Conservation (phyloP, 2,329 filamentous ascomycete species). For the Colletotrichum sp. region DNA sequence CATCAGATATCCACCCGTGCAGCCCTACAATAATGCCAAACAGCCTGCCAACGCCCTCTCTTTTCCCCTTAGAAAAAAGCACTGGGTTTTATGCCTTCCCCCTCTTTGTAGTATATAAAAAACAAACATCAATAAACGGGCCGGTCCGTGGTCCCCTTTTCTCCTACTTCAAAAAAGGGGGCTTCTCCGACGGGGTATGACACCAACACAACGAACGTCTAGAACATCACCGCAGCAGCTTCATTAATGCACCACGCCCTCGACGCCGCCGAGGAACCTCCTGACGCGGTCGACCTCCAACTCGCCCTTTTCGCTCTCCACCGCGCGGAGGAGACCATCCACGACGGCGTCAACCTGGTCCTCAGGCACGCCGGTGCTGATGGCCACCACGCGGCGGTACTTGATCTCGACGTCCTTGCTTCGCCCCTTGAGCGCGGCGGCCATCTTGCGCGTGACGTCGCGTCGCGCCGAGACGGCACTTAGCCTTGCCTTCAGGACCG, state of each 20-base stretch:
- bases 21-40: background rate
- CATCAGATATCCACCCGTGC: background rate
- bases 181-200: slow-evolving; percentile 11
- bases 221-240: background rate
- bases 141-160: background rate
- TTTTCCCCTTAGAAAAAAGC: background rate
- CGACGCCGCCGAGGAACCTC: slow-evolving; percentile 81
- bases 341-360: slow-evolving; percentile 80
- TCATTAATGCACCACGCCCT: slow-evolving; percentile 58
- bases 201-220: background rate
- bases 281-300: slow-evolving; percentile 78
- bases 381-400: slow-evolving; percentile 84
- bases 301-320: slow-evolving; percentile 84
- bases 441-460: slow-evolving; percentile 67
- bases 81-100: background rate
- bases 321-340: slow-evolving; percentile 80
- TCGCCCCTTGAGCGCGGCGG: slow-evolving; percentile 74
- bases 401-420: slow-evolving; percentile 86
- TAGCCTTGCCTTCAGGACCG: slow-evolving; percentile 69
- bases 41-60: background rate
- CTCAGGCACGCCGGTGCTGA: slow-evolving; percentile 84
- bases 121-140: background rate
- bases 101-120: background rate
- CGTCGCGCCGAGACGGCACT: slow-evolving; percentile 75
- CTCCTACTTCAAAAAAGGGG: background rate